Conservation (phyloP, 345 rosid genomes). For the Trapa bicornis region DNA sequence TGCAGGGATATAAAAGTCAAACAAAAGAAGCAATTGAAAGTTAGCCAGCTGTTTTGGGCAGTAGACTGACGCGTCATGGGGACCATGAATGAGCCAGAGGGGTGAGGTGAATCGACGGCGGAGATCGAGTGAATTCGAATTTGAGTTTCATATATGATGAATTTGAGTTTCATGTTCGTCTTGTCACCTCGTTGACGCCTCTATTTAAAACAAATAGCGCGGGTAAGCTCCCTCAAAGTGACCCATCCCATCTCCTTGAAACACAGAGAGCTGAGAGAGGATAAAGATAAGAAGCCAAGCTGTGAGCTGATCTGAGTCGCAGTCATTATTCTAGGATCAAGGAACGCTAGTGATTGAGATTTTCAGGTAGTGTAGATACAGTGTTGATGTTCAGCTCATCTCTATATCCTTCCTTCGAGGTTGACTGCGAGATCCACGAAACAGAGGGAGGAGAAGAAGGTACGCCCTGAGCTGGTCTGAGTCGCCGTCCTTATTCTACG, state of each 20-base stretch:
- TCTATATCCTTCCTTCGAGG: not conserved
- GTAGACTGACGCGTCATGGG: constrained; percentile 1
- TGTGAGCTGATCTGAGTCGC: not conserved
- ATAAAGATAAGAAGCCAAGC: not conserved
- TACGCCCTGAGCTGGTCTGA: no score
- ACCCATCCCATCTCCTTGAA: not conserved
- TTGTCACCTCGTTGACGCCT: constrained; percentile 13
- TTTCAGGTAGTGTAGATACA: not conserved
- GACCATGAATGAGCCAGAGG: constrained; percentile 13
- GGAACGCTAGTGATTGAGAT: not conserved
- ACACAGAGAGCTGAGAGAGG: not conserved
- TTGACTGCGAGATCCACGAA: not conserved
- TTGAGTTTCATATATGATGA: constrained; percentile 26
- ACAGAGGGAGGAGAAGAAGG: no score
- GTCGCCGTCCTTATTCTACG: no score
- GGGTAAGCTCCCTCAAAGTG: constrained; percentile 16
- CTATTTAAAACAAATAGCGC: constrained; percentile 31
- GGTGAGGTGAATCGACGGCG: constrained; percentile 19
- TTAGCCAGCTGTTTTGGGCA: constrained; percentile 26
- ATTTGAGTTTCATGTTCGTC: constrained; percentile 7
- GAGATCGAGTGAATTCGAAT: constrained; percentile 16
- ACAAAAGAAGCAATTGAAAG: constrained; percentile 10
- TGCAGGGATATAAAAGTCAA: not conserved
- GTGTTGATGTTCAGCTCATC: not conserved
- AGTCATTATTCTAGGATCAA: not conserved